Evolutionary conservation across 2,329 filamentous ascomycete genomes (phyloP), one percentile per base, ranked within the genome.

Genomic region (Curvularia hawaiiensis): DNA sequence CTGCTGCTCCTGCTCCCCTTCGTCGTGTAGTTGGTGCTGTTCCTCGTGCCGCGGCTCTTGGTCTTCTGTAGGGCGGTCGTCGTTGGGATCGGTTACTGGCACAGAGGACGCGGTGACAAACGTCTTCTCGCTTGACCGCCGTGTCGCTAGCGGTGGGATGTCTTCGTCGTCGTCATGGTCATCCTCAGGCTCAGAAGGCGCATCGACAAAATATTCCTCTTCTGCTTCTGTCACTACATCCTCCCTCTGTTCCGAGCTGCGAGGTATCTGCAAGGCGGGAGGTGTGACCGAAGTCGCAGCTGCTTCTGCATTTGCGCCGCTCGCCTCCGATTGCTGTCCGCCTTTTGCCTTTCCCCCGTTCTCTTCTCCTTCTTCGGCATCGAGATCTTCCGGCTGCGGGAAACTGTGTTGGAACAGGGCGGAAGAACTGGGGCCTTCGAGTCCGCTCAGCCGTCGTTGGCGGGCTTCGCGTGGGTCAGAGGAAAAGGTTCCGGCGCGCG

Each of bases 401-500:
- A 80, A 80, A 66, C 77, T 80, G 46, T 72, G 72, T 44, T 70
- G 68, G 60, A 75, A 78, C 30, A 73, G 60, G 22, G 74, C 75
- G 11, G 75, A 74, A 8, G 72, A 56, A 52, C 75, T 79, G 48
- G 76, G 78, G 2, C 73, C 75, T 22, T 79, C 77, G 20, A 77
- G 66, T 24, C 78, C 78, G 44, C 75, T 76, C 35, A 79, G 59
- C 20, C 78, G 78, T 46, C 79, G 77, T 35, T 79, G 76, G 57
- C 77, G 78, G 11, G 76, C 73, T 26, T 79, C 71, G 56, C 78
- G 75, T 7, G 78, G 75, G 56, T 81, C 78, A 1, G 81, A 80
- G 24, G 79, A 79, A 67, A 87, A 87, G n/a, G 81, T 83, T 12
- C 81, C 78, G 6, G 77, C 62, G 55, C 74, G 77, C 33, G 72